Percentiles rank a stretch among this genome's conserved stretches.
Conservation (phyloP, 108 stramenopile genomes). For the Aurantiochytrium sp. region DNA sequence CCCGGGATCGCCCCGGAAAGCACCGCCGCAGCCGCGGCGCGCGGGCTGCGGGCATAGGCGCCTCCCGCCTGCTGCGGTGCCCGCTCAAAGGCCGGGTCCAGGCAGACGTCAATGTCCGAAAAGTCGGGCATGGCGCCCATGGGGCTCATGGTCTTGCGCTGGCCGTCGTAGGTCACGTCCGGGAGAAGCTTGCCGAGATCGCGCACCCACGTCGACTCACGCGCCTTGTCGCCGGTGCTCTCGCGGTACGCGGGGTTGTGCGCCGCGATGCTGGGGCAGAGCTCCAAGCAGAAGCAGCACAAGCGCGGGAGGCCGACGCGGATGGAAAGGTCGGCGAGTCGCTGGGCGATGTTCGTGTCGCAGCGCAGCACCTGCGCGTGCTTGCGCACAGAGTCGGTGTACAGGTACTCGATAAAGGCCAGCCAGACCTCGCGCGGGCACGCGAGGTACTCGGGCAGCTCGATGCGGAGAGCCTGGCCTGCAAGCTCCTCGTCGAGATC, state of each 20-base stretch:
- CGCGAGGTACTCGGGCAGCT: neutral
- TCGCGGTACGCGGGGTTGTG: neutral
- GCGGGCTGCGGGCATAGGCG: too few relatives aligned
- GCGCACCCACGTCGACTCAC: neutral
- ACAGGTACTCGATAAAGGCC: neutral
- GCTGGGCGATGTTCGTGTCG: neutral
- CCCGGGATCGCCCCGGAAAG: neutral
- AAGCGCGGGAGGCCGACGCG: neutral
- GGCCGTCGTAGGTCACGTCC: neutral
- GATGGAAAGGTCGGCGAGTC: neutral
- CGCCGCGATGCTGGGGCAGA: neutral
- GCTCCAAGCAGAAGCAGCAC: conserved; percentile 29
- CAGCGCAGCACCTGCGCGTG: neutral
- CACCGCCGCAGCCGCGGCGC: too few relatives aligned
- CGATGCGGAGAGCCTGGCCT: neutral
- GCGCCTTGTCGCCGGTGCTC: neutral
- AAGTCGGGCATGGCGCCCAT: neutral
- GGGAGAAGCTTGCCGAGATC: neutral
- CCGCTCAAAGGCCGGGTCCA: too few relatives aligned
- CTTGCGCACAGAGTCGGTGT: conserved; percentile 5
- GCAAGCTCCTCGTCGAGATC: too few relatives aligned
- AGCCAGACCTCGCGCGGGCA: neutral
- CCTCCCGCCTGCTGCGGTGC: too few relatives aligned
- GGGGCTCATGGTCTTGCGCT: neutral
- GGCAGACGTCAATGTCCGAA: neutral